Evolutionary conservation across 768 basidiomycete species (phyloP).

Genomic region (Saitozyma sp.): DNA sequence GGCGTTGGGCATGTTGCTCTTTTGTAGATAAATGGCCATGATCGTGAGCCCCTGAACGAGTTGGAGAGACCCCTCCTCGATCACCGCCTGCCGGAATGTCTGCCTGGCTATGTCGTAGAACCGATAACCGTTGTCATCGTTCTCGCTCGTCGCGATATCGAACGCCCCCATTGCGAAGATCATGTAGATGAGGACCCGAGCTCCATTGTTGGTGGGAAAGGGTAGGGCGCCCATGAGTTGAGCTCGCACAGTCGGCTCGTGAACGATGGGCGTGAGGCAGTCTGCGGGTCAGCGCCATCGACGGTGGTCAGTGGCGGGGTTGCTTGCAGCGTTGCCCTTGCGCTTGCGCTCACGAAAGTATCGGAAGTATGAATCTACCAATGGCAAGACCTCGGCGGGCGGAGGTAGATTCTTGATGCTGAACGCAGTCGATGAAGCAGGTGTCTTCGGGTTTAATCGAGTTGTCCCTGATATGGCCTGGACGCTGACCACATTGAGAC

Average conservation of each 20-base stretch:
- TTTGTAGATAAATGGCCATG: slow-evolving; percentile 29
- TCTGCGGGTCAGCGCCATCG: not conserved
- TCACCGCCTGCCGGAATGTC: slow-evolving; percentile 7
- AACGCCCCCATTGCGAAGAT: slow-evolving; percentile 33
- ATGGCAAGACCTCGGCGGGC: slow-evolving; percentile 15
- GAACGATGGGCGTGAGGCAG: slow-evolving; percentile 24
- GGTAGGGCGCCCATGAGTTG: slow-evolving; percentile 21
- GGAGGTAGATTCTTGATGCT: not conserved
- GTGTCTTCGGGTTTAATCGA: not conserved
- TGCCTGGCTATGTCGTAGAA: slow-evolving; percentile 20
- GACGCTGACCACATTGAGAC: not conserved
- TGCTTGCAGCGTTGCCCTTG: not conserved
- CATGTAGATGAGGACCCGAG: slow-evolving; percentile 13
- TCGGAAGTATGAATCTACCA: slow-evolving; percentile 22
- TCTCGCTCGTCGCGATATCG: slow-evolving; percentile 9
- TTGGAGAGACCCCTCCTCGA: slow-evolving; percentile 19
- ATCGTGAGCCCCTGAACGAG: slow-evolving; percentile 26
- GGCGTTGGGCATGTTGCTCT: slow-evolving; percentile 22
- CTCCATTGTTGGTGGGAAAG: slow-evolving; percentile 7
- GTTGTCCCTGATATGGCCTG: not conserved
- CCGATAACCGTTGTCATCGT: slow-evolving; percentile 10
- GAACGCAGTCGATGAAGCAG: not conserved
- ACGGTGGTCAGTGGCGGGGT: not conserved
- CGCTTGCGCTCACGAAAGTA: slow-evolving; percentile 22
- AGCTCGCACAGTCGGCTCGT: slow-evolving; percentile 26